These are phyloP conservation scores for Glutinoglossum americanum DNA, from an alignment of 495 filamentous ascomycete genomes.

Conservation along the genomic window DNA sequence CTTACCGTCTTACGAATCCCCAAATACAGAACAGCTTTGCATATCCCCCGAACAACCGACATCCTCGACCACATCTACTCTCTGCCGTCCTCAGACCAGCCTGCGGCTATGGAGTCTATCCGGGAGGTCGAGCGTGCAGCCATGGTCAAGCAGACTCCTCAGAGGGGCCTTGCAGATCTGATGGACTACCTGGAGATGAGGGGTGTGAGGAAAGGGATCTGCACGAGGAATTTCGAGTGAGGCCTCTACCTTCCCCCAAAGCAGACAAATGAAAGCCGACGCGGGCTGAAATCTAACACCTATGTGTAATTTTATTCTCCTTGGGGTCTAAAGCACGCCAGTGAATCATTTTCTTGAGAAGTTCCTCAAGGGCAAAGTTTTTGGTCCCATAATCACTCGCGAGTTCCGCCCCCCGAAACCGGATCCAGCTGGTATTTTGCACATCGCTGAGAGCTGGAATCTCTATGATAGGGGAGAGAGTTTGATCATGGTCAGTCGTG, in stretches of 20 bases:
- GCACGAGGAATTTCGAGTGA: conserved; percentile 85
- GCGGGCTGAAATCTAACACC: neutral
- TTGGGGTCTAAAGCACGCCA: conserved; percentile 25
- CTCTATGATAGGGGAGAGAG: conserved; percentile 27
- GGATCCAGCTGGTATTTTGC: conserved; percentile 64
- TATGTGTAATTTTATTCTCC: neutral
- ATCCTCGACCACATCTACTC: conserved; percentile 73
- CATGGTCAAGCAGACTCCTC: conserved; percentile 58
- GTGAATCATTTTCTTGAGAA: conserved; percentile 51
- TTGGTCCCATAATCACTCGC: conserved; percentile 68
- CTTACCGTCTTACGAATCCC: neutral
- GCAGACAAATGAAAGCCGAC: neutral
- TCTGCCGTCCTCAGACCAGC: conserved; percentile 37
- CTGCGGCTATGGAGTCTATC: conserved; percentile 50
- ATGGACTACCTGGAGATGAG: conserved; percentile 60
- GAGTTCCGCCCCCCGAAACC: conserved; percentile 76
- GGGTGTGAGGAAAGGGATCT: conserved; percentile 54
- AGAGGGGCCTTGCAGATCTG: conserved; percentile 49
- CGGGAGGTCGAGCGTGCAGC: conserved; percentile 56
- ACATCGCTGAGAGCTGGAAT: conserved; percentile 61
- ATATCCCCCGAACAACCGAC: conserved; percentile 47
- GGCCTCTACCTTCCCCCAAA: neutral
- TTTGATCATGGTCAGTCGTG: conserved; percentile 27
- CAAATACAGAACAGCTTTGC: conserved; percentile 27
- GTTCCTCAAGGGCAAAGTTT: conserved; percentile 42